phyloP scores from a whole-genome alignment of 768 basidiomycete genomes.

The Russula foetens region DNA sequence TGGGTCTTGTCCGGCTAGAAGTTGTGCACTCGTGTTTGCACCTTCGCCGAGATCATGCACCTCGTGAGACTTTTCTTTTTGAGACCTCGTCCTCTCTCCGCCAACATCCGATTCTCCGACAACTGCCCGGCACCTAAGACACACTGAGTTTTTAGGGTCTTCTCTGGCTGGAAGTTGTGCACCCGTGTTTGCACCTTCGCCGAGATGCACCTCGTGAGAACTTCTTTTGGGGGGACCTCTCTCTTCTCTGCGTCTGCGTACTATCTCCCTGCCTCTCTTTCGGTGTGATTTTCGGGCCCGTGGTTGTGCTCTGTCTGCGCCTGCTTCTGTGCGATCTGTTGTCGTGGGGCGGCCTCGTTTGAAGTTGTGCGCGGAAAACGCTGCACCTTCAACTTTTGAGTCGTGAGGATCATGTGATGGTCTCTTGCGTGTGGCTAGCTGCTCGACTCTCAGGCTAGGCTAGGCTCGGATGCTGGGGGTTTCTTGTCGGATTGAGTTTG shows the following conservation, averaged over 20 bases:
- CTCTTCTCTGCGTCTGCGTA: too few species aligned
- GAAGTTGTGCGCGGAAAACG: constrained; percentile 13
- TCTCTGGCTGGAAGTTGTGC: constrained; percentile 11
- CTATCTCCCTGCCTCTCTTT: too few species aligned
- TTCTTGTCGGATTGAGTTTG: neutral
- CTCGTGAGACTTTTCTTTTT: neutral
- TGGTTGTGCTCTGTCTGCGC: neutral
- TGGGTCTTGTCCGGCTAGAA: neutral
- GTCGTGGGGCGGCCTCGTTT: neutral
- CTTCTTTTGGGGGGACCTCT: too few species aligned
- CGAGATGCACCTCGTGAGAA: neutral
- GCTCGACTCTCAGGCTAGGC: neutral
- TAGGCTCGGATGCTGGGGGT: neutral
- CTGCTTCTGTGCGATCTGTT: neutral
- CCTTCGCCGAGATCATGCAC: constrained; percentile 4
- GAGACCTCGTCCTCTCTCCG: too few species aligned
- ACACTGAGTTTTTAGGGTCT: neutral
- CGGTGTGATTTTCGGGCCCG: too few species aligned
- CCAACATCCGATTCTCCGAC: neutral
- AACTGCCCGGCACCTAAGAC: neutral
- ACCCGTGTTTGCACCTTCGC: constrained; percentile 13
- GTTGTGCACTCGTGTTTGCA: constrained; percentile 15
- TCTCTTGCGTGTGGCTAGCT: neutral
- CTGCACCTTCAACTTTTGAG: constrained; percentile 8
- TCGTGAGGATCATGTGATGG: neutral